Evolutionary conservation across 2,329 filamentous ascomycete species (phyloP).

Genomic region (Fusarium newnesense): DNA sequence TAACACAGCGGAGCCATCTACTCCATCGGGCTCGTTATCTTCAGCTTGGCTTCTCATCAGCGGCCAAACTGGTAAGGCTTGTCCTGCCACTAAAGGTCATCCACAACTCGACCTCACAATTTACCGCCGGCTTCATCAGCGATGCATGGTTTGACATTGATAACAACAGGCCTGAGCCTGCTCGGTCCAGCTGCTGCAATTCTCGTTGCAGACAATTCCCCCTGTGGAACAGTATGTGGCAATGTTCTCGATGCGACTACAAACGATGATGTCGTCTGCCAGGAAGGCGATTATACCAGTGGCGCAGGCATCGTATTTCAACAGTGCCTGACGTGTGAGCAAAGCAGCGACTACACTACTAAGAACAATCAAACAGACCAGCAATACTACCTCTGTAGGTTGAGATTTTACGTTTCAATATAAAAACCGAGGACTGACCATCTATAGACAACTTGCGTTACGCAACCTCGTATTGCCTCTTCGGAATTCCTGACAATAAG

Average conservation of each 20-base stretch:
- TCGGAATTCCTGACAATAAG: constrained; percentile 57
- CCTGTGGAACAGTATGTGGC: constrained; percentile 63
- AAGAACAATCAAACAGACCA: constrained; percentile 60
- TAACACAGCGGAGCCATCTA: constrained; percentile 20
- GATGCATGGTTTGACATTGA: constrained; percentile 17
- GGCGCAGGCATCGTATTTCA: constrained; percentile 61
- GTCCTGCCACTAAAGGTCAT: not conserved
- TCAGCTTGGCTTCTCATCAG: not conserved
- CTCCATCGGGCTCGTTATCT: not conserved
- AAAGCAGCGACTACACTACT: constrained; percentile 59
- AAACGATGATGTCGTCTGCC: constrained; percentile 60
- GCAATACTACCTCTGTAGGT: constrained; percentile 66
- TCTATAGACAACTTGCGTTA: constrained; percentile 68
- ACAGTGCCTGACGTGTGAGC: constrained; percentile 63
- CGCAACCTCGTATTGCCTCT: constrained; percentile 66
- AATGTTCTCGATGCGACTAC: constrained; percentile 62
- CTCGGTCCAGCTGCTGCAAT: constrained; percentile 45
- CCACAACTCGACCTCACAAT: not conserved
- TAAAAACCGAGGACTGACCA: not conserved
- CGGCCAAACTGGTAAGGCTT: not conserved
- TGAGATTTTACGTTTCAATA: not conserved
- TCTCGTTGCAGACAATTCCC: constrained; percentile 58
- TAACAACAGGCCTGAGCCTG: constrained; percentile 34
- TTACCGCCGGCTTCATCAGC: not conserved
- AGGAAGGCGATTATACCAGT: constrained; percentile 52